These are phyloP conservation scores for Yarrowia porcina DNA, from an alignment of 805 yeast species.

Conservation along the genomic window DNA sequence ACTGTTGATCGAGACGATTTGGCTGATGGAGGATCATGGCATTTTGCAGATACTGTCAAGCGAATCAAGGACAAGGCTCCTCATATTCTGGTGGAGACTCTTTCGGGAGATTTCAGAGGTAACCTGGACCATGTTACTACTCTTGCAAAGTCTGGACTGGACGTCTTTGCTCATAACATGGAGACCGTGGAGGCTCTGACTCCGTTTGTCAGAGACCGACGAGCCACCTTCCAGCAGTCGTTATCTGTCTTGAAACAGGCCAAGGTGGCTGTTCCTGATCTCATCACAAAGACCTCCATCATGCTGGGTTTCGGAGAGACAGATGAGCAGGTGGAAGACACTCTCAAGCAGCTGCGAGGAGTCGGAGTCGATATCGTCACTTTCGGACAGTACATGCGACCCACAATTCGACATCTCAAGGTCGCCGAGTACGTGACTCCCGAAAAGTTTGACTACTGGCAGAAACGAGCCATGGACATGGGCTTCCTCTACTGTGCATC, in stretches of 20 bases:
- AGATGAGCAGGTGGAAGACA: constrained; percentile 78
- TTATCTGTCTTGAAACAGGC: constrained; percentile 75
- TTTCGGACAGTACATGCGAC: constrained; percentile 98
- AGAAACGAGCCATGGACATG: constrained; percentile 71
- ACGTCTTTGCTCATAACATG: constrained; percentile 94
- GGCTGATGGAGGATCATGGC: constrained; percentile 88
- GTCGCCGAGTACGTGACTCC: constrained; percentile 95
- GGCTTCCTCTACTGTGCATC: constrained; percentile 96
- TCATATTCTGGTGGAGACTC: constrained; percentile 85
- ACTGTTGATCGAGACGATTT: constrained; percentile 97
- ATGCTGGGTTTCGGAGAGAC: constrained; percentile 98
- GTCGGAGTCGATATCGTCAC: constrained; percentile 90
- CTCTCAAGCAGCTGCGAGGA: constrained; percentile 71
- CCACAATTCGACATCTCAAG: constrained; percentile 97
- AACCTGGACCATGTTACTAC: constrained; percentile 73
- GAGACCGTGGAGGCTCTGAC: constrained; percentile 96
- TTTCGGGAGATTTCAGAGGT: constrained; percentile 95
- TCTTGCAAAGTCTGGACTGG: constrained; percentile 82
- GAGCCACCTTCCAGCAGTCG: constrained; percentile 93
- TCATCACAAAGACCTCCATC: constrained; percentile 87
- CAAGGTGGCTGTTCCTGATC: constrained; percentile 65
- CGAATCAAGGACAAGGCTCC: constrained; percentile 86
- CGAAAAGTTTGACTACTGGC: constrained; percentile 93
- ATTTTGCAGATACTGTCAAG: constrained; percentile 81
- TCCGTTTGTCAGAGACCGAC: constrained; percentile 90